Percentiles rank a stretch among this genome's conserved stretches.
Evolutionary conservation across 2,329 filamentous ascomycete genomes (phyloP).

Genomic region (Exophiala bonariae): DNA sequence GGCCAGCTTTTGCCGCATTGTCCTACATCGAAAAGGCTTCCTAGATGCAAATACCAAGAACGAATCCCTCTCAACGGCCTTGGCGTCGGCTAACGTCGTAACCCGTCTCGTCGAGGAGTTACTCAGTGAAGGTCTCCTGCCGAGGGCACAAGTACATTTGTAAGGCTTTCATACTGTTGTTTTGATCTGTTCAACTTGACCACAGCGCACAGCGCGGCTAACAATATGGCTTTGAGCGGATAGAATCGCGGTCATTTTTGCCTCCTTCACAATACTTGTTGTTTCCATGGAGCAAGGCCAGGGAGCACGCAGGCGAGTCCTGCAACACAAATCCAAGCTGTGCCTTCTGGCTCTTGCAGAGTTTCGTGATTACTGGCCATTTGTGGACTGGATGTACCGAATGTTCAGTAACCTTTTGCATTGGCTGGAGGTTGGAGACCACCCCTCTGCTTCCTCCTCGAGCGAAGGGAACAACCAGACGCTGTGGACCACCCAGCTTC

Average conservation of each 20-base stretch:
- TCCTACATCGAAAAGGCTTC: constrained; percentile 15
- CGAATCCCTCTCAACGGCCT: constrained; percentile 11
- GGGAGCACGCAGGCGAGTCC: constrained; percentile 13
- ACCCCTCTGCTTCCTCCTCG: constrained; percentile 7
- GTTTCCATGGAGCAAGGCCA: constrained; percentile 15
- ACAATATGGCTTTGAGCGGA: constrained; percentile 9
- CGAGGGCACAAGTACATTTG: constrained; percentile 17
- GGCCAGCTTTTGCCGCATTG: constrained; percentile 14
- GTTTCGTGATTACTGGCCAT: constrained; percentile 18
- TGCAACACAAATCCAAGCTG: constrained; percentile 17
- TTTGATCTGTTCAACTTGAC: no score
- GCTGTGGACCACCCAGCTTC: constrained; percentile 10
- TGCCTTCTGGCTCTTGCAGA: constrained; percentile 12
- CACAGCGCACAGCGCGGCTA: neutral
- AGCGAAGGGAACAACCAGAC: constrained; percentile 8
- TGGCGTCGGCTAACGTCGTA: constrained; percentile 19
- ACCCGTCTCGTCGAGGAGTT: constrained; percentile 24
- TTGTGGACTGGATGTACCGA: constrained; percentile 18
- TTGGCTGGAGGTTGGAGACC: constrained; percentile 6
- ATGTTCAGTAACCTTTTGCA: constrained; percentile 12
- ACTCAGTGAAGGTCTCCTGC: constrained; percentile 13
- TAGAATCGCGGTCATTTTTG: constrained; percentile 17
- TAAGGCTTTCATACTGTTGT: constrained; percentile 3
- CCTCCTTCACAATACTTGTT: constrained; percentile 14
- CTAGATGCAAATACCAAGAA: constrained; percentile 9